These are phyloP conservation scores for Pinus tabuliformis DNA, from an alignment of 75 land plant species.

Conservation along the genomic window DNA sequence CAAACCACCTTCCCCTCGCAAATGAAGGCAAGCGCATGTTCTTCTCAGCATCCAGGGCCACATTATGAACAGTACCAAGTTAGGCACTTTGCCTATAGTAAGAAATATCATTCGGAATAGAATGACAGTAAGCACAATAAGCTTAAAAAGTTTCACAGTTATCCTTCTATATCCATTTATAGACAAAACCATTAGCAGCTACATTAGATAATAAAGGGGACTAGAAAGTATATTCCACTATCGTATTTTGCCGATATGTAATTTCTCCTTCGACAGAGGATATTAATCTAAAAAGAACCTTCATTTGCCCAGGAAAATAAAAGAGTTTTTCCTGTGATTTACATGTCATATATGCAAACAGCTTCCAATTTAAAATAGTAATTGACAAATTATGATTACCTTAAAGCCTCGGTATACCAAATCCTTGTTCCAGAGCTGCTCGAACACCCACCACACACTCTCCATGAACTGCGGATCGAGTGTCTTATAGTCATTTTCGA, in stretches of 20 bases:
- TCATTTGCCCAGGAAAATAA: neutral
- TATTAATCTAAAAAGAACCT: neutral
- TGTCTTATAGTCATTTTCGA: constrained; percentile 91
- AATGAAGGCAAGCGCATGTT: no score
- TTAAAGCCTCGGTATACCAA: constrained; percentile 90
- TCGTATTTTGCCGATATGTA: neutral
- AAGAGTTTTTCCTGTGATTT: neutral
- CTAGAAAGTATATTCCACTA: neutral
- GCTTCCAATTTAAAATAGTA: neutral
- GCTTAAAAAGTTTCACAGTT: no score
- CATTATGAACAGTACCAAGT: no score
- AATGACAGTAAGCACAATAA: no score
- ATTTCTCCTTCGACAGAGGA: neutral
- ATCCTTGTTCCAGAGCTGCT: constrained; percentile 75
- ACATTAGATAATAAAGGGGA: neutral
- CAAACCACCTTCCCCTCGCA: no score
- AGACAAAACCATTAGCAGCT: no score
- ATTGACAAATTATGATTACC: constrained; percentile 27
- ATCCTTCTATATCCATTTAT: no score
- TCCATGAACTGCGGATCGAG: constrained; percentile 93
- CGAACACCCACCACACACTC: constrained; percentile 98
- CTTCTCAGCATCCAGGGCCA: no score
- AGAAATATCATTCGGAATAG: no score
- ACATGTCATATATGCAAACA: neutral
- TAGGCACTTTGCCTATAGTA: no score